A percentile compares a stretch with the other conserved stretches of the same genome.
Evolutionary conservation across 371 early-diverging fungal genomes (phyloP).

Genomic region (Haplosporangium sp.): DNA sequence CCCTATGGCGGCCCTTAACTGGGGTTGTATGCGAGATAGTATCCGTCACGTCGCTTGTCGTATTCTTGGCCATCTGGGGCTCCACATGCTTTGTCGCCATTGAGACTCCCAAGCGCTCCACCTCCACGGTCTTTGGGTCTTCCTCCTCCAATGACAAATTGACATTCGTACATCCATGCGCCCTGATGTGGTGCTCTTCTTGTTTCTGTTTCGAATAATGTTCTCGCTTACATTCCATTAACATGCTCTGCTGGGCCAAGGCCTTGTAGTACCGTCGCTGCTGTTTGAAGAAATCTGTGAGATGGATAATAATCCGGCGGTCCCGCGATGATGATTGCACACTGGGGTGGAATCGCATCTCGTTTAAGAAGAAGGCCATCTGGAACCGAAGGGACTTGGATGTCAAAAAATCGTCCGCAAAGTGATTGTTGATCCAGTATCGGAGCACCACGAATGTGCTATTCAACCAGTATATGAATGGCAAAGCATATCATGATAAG

Average conservation of each 20-base stretch:
- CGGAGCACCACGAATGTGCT: constrained; percentile 72
- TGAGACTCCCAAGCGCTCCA: constrained; percentile 13
- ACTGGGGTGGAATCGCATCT: constrained; percentile 57
- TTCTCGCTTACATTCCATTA: constrained; percentile 3
- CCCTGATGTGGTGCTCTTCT: background rate
- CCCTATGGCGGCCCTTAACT: constrained; percentile 35
- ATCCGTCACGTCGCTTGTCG: constrained; percentile 5
- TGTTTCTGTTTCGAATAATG: background rate
- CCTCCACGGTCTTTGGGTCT: background rate
- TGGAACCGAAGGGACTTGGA: constrained; percentile 61
- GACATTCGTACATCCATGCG: background rate
- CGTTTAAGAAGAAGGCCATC: constrained; percentile 63
- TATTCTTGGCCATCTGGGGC: background rate
- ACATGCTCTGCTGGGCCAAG: constrained; percentile 24
- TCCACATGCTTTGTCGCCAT: background rate
- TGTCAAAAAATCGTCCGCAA: constrained; percentile 71
- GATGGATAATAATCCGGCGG: constrained; percentile 64
- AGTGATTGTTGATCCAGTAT: constrained; percentile 77
- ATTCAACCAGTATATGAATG: background rate
- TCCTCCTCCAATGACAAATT: background rate
- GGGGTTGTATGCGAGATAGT: background rate
- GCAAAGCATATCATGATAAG: no score
- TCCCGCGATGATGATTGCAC: constrained; percentile 62
- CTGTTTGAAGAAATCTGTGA: constrained; percentile 45
- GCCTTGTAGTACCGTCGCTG: constrained; percentile 31